Evolutionary conservation across 2,329 filamentous ascomycete species (phyloP).

Genomic region (Sarocladium brachiariae): DNA sequence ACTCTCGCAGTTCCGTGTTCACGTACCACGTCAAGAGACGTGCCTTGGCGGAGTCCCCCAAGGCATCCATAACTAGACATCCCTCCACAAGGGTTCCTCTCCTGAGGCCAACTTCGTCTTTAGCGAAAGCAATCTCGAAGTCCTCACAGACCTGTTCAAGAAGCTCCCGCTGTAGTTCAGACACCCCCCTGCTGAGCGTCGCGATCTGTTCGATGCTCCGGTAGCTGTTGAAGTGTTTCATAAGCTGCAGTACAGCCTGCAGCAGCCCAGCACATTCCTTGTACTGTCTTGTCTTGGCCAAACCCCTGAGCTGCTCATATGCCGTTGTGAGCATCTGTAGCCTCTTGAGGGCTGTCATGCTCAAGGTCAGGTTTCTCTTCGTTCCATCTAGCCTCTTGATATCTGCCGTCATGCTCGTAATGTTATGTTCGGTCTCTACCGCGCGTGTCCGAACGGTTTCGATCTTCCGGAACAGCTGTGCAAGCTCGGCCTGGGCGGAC

Average conservation of each 20-base stretch:
- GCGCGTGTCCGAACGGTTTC: slow-evolving; percentile 86
- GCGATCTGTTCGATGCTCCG: slow-evolving; percentile 97
- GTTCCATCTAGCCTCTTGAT: slow-evolving; percentile 96
- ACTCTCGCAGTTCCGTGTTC: slow-evolving; percentile 93
- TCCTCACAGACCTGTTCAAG: slow-evolving; percentile 98
- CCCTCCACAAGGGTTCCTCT: slow-evolving; percentile 73
- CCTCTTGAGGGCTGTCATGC: slow-evolving; percentile 95
- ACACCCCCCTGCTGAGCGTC: slow-evolving; percentile 82
- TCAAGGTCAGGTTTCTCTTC: slow-evolving; percentile 91
- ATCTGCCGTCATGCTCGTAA: slow-evolving; percentile 97
- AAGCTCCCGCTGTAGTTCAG: slow-evolving; percentile 85
- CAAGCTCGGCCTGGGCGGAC: slow-evolving; percentile 81
- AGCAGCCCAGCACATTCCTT: slow-evolving; percentile 88
- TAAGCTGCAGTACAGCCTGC: slow-evolving; percentile 92
- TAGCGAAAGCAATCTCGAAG: slow-evolving; percentile 92
- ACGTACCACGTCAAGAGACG: slow-evolving; percentile 93
- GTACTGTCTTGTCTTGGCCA: slow-evolving; percentile 84
- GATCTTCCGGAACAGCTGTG: slow-evolving; percentile 87
- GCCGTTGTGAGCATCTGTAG: slow-evolving; percentile 98
- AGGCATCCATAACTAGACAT: slow-evolving; percentile 87
- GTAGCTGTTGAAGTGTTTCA: slow-evolving; percentile 98
- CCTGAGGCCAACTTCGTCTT: slow-evolving; percentile 68
- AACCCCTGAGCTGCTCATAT: slow-evolving; percentile 86
- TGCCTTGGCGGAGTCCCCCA: slow-evolving; percentile 78
- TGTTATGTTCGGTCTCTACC: slow-evolving; percentile 86